Percentiles rank a stretch among this genome's conserved stretches.
These are phyloP conservation scores for Candida maltosa DNA, from an alignment of 805 yeast genomes.

Conservation along the genomic window DNA sequence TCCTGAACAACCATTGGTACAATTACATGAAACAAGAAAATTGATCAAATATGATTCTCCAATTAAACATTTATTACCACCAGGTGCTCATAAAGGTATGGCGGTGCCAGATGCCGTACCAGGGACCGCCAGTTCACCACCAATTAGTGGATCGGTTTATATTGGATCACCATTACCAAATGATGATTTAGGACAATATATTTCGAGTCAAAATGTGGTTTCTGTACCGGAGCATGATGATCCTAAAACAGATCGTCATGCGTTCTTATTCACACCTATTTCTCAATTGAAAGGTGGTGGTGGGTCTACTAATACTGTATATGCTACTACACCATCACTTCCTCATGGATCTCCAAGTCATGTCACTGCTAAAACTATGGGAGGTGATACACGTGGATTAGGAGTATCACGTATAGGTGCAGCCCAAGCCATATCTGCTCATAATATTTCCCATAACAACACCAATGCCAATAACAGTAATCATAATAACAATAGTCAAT, in stretches of 20 bases:
- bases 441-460: no score
- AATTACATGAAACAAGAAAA: constrained; percentile 62
- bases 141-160: constrained; percentile 90
- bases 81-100: constrained; percentile 69
- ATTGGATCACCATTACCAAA: constrained; percentile 68
- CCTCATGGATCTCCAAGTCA: constrained; percentile 11
- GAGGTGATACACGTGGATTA: not conserved
- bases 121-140: constrained; percentile 84
- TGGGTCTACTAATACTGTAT: constrained; percentile 19
- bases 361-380: constrained; percentile 5
- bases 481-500: not conserved
- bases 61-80: constrained; percentile 69
- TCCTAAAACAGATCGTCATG: constrained; percentile 29
- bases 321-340: constrained; percentile 12
- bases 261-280: constrained; percentile 42
- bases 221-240: constrained; percentile 40
- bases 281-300: constrained; percentile 39
- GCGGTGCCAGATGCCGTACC: constrained; percentile 79
- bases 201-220: constrained; percentile 37
- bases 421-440: no score
- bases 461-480: not conserved
- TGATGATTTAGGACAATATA: constrained; percentile 80
- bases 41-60: constrained; percentile 83
- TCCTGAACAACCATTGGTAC: constrained; percentile 73
- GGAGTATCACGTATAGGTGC: no score